Conservation (phyloP, 257 asterid species). For the Vinca minor region DNA sequence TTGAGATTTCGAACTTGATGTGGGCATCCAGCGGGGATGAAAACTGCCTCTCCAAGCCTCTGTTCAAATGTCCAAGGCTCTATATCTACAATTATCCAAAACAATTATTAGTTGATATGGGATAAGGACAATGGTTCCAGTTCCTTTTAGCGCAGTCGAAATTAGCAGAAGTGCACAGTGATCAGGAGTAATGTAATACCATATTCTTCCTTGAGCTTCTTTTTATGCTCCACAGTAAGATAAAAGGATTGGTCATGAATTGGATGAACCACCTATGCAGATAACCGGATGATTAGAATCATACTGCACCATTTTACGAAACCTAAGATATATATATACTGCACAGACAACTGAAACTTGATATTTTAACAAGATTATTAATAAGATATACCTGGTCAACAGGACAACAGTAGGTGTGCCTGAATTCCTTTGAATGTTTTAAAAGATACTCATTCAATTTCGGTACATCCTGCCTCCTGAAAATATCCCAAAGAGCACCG, state of each 20-base stretch:
- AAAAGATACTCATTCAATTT: conserved; percentile 58
- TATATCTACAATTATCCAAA: conserved; percentile 41
- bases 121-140: background rate
- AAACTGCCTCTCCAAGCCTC: conserved; percentile 82
- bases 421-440: conserved; percentile 60
- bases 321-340: no score
- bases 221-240: conserved; percentile 62
- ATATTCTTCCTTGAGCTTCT: conserved; percentile 68
- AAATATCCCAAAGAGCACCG: conserved; percentile 92
- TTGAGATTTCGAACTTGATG: conserved; percentile 95
- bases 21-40: conserved; percentile 97
- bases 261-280: conserved; percentile 73
- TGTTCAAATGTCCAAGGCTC: conserved; percentile 97
- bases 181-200: conserved; percentile 27
- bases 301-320: no score
- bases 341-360: background rate
- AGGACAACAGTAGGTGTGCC: conserved; percentile 78
- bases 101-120: background rate
- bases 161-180: background rate
- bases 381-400: conserved; percentile 51
- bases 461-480: conserved; percentile 85
- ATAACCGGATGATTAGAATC: conserved; percentile 9
- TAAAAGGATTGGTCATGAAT: conserved; percentile 90
- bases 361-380: no score
- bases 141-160: background rate